phyloP scores from a whole-genome alignment of 768 basidiomycete species.

The Lentinus tigrinus region DNA sequence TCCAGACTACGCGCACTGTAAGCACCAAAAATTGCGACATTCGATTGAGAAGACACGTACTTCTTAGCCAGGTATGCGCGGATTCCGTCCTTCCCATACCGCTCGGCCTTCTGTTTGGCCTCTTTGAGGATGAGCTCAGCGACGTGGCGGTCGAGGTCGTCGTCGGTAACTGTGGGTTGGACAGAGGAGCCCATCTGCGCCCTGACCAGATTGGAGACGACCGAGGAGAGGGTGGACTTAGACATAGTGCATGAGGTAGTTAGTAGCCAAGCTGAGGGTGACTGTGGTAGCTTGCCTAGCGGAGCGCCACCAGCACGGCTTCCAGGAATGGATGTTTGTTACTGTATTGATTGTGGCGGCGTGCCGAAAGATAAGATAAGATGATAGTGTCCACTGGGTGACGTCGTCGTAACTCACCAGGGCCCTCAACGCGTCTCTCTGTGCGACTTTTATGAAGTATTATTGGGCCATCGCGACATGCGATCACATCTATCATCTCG shows the following conservation, averaged over 20 bases:
- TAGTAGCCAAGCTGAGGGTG: background rate
- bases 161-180: slow-evolving; percentile 60
- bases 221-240: slow-evolving; percentile 70
- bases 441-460: too few species aligned
- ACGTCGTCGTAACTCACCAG: too few species aligned
- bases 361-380: too few species aligned
- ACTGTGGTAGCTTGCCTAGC: background rate
- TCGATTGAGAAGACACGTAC: slow-evolving; percentile 4
- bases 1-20: slow-evolving; percentile 47
- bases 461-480: too few species aligned
- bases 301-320: background rate
- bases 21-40: background rate
- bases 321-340: background rate
- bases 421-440: too few species aligned
- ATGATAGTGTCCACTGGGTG: background rate
- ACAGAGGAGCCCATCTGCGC: slow-evolving; percentile 75
- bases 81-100: slow-evolving; percentile 74
- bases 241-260: slow-evolving; percentile 31
- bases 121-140: slow-evolving; percentile 90
- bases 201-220: slow-evolving; percentile 77
- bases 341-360: slow-evolving; percentile 5
- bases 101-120: slow-evolving; percentile 87
- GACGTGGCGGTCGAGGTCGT: slow-evolving; percentile 89
- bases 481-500: background rate
- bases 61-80: slow-evolving; percentile 65